Conservation (phyloP, 352 stramenopile species). For the Globisporangium mamillatum region DNA sequence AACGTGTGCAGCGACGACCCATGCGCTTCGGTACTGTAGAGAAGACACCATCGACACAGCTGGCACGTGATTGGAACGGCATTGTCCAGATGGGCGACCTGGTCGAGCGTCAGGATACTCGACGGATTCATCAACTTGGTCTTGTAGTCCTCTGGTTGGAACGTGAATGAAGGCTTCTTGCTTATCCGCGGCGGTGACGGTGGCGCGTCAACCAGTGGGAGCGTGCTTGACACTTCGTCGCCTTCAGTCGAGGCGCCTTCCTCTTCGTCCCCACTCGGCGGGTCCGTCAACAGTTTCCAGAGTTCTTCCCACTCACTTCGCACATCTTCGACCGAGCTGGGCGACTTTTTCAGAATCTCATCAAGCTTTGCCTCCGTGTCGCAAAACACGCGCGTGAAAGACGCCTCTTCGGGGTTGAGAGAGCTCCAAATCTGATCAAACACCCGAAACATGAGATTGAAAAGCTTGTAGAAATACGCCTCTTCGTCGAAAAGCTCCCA, state of each 20-base stretch:
- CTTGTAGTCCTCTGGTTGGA: conserved; percentile 61
- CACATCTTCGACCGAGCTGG: conserved; percentile 61
- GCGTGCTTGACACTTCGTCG: conserved; percentile 20
- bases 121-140: conserved; percentile 74
- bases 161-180: conserved; percentile 56
- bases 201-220: conserved; percentile 14
- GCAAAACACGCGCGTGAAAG: conserved; percentile 79
- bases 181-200: conserved; percentile 37
- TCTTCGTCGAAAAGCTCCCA: conserved; percentile 85
- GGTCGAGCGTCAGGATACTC: conserved; percentile 65
- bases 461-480: conserved; percentile 75
- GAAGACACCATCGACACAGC: conserved; percentile 75
- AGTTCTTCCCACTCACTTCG: conserved; percentile 61
- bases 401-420: conserved; percentile 57
- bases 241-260: conserved; percentile 31
- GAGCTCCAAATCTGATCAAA: conserved; percentile 74
- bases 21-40: conserved; percentile 78
- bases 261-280: conserved; percentile 21
- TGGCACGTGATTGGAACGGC: conserved; percentile 74
- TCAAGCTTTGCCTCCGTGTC: conserved; percentile 64
- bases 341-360: conserved; percentile 64
- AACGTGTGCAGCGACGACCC: conserved; percentile 78
- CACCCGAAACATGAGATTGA: conserved; percentile 71
- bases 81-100: conserved; percentile 70
- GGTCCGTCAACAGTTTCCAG: conserved; percentile 28